Base-by-base conservation (phyloP, 768 basidiomycete species). In the Mycena capillaripes region DNA sequence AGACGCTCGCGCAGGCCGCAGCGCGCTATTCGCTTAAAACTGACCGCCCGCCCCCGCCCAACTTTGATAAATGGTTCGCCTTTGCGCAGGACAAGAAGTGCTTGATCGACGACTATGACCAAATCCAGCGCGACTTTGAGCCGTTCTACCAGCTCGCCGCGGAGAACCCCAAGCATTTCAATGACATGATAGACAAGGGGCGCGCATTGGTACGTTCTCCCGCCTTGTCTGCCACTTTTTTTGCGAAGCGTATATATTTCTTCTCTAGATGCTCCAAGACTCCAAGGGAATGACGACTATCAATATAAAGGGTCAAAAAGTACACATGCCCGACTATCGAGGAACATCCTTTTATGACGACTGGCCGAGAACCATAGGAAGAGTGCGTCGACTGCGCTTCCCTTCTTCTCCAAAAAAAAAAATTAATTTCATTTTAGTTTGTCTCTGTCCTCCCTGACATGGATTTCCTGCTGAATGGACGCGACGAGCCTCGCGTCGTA, bases 81-180 rank as follows among this genome's bases (percentile, higher is more conserved):
- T 70, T 70, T 27, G 69, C 75, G 29, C 27, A 55, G 42, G 29
- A 69, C 23, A 62, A 74, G 10, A 66, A 72, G 34, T 76, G 75
- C 66, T 62, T 76, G 42, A 71, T 76, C 55, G 75, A 76, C 62
- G 75, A 76, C 32, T 76, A 76, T 53, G 69, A 73, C 29, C 75
- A 73, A 29, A 57, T 76, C 17, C 58, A 50, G 2, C 69, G 69
- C n/a, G 75, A 76, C 60, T 73, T 76, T 40, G 73, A 71, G 70
- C 70, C 73, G 56, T 75, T 67, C 48, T 75, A 75, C 44, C 73
- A 75, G 56, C 66, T 72, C 30, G 65, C 72, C 5, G 36, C 2
- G n/a, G 64, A 64, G 16, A 60, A 71, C 38, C 73, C 73, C 0
- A 32, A 66, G 1, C 71, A 75, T 70, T 75, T 75, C 44, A 25